A percentile compares a stretch with the other conserved stretches of the same genome.
Evolutionary conservation across 352 stramenopile species (phyloP).

Genomic region (Pythium phragmitis): DNA sequence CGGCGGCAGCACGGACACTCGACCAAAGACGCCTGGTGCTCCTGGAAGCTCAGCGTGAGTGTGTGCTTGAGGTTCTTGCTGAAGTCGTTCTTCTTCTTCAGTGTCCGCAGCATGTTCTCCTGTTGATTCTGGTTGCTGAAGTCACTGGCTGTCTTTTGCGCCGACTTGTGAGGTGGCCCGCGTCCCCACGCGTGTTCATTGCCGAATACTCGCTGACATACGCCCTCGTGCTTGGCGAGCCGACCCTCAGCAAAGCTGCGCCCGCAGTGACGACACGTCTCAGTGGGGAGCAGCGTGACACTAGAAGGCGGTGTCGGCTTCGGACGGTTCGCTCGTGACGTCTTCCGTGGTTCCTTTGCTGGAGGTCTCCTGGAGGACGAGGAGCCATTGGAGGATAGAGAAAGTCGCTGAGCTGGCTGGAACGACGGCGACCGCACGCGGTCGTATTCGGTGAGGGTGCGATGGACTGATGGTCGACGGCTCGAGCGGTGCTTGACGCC

Average conservation of each 20-base stretch:
- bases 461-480: constrained; percentile 16
- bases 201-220: constrained; percentile 79
- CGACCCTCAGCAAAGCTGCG: constrained; percentile 81
- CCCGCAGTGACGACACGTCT: constrained; percentile 77
- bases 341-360: background rate
- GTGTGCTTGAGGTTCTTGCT: constrained; percentile 44
- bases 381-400: background rate
- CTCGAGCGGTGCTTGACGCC: constrained; percentile 27
- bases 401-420: background rate
- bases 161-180: constrained; percentile 26
- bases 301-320: constrained; percentile 21
- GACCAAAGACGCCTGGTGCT: constrained; percentile 78
- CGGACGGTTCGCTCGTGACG: constrained; percentile 9
- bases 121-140: constrained; percentile 5
- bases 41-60: constrained; percentile 66
- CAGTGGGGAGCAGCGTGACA: constrained; percentile 26
- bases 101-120: constrained; percentile 14
- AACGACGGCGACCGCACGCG: constrained; percentile 7
- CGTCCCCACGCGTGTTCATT: constrained; percentile 74
- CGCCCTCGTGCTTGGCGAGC: constrained; percentile 77
- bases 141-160: background rate
- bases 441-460: constrained; percentile 1
- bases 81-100: constrained; percentile 21
- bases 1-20: constrained; percentile 78
- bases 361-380: background rate